Percentiles rank a stretch among this genome's conserved stretches.
phyloP scores from a whole-genome alignment of 23 red algal species.

The Agarophyton chilense region DNA sequence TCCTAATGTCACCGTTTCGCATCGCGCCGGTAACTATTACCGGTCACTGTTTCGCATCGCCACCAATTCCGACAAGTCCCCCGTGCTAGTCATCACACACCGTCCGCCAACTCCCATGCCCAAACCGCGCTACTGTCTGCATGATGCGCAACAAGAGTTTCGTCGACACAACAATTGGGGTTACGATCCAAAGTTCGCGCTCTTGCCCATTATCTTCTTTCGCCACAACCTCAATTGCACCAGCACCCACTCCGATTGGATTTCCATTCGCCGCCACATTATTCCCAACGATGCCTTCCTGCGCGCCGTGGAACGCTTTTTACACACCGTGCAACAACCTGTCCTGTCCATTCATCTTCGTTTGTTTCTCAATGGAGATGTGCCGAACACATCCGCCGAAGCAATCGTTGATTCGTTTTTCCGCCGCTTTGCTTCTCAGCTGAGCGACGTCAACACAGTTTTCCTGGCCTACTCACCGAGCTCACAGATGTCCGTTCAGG shows the following conservation, averaged over 20 bases:
- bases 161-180: not conserved
- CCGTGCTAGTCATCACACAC: not conserved
- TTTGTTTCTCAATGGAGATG: conserved; percentile 48
- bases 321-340: not conserved
- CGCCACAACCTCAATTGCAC: conserved; percentile 46
- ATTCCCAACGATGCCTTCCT: conserved; percentile 22
- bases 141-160: not conserved
- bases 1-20: conserved; percentile 1
- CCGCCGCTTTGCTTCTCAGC: conserved; percentile 7
- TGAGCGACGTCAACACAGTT: not conserved
- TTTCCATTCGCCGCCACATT: not conserved
- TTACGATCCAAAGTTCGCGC: not conserved
- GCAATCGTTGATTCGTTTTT: not conserved
- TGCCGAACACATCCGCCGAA: conserved; percentile 2
- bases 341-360: conserved; percentile 32
- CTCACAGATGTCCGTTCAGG: not conserved
- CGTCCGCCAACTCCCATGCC: not conserved
- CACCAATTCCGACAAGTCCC: too few species aligned
- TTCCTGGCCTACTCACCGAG: conserved; percentile 50
- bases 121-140: not conserved
- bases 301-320: not conserved
- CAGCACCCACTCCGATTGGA: conserved; percentile 5
- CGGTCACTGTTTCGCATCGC: not conserved
- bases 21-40: conserved; percentile 35
- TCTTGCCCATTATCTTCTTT: conserved; percentile 40